phyloP scores from a whole-genome alignment of 169 alveolate species.

The Cryptosporidium bovis region DNA sequence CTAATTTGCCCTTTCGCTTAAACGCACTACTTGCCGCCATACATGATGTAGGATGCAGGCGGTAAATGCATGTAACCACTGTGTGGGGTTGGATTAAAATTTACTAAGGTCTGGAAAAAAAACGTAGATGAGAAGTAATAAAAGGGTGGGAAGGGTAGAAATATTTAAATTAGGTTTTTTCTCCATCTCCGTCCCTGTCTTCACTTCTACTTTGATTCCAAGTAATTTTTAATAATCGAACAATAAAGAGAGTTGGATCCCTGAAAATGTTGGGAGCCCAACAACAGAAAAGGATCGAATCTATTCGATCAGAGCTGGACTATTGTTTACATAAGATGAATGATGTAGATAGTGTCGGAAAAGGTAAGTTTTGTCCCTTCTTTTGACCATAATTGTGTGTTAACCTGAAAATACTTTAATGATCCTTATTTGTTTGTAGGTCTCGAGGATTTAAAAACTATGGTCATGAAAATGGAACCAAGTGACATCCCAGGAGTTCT shows the following conservation, averaged over 20 bases:
- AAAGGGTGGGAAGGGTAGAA: no score
- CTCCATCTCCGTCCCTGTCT: no score
- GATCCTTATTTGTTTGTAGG: conserved; percentile 5
- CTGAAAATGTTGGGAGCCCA: conserved; percentile 73
- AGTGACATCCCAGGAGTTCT: conserved; percentile 59
- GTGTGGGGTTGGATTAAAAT: conserved; percentile 27
- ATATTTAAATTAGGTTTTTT: no score
- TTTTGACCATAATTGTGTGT: not conserved
- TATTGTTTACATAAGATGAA: conserved; percentile 71
- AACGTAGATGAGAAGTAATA: no score
- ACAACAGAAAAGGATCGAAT: conserved; percentile 63
- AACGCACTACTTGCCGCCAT: not conserved
- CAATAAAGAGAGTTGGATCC: not conserved
- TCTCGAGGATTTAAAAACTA: conserved; percentile 46
- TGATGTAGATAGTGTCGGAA: conserved; percentile 71
- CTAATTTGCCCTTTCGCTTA: conserved; percentile 5
- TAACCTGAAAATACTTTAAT: not conserved
- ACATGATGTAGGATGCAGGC: not conserved
- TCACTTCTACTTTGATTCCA: no score
- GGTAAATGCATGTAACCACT: conserved; percentile 50
- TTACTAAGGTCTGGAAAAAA: no score
- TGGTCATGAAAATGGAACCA: conserved; percentile 40
- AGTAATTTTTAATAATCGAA: no score
- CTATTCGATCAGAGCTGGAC: conserved; percentile 61
- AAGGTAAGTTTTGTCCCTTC: conserved; percentile 42